Percentiles rank a stretch among this genome's conserved stretches.
These are phyloP conservation scores for Euphorbia pulcherrima DNA, from an alignment of 345 rosid species.

Conservation along the genomic window DNA sequence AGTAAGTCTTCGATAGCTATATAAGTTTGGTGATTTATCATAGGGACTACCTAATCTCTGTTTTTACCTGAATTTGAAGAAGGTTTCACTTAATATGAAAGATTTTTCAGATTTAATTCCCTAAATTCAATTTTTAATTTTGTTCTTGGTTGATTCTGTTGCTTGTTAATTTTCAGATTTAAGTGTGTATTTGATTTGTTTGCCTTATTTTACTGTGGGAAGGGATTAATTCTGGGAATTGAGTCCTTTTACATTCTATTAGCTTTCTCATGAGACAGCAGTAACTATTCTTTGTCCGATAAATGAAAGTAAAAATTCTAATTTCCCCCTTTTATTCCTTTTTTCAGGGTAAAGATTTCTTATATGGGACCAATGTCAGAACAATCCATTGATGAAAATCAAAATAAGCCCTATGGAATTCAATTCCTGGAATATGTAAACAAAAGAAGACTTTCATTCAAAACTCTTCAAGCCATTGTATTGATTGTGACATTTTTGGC, in stretches of 20 bases:
- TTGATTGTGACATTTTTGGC: conserved; percentile 78
- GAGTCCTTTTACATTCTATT: not conserved
- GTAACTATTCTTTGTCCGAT: not conserved
- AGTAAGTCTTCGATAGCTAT: not conserved
- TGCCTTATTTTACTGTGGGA: not conserved
- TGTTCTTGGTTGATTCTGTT: not conserved
- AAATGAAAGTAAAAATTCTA: conserved; percentile 8
- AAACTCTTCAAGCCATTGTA: conserved; percentile 66
- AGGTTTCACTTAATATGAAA: not conserved
- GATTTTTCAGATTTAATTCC: not conserved
- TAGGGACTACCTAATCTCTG: not conserved
- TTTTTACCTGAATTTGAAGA: not conserved
- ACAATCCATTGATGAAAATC: conserved; percentile 15
- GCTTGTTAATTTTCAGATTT: not conserved
- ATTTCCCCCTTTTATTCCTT: not conserved
- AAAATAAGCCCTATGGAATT: conserved; percentile 64
- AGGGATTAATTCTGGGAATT: not conserved
- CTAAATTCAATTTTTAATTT: not conserved
- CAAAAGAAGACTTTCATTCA: conserved; percentile 53
- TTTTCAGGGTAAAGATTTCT: conserved; percentile 4
- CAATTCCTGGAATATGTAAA: conserved; percentile 45
- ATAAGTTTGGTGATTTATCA: not conserved
- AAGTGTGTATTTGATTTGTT: not conserved
- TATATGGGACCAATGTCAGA: conserved; percentile 55
- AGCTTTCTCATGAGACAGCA: not conserved